These are phyloP conservation scores for Funneliformis mosseae DNA, from an alignment of 192 early-diverging fungal genomes.

Conservation along the genomic window DNA sequence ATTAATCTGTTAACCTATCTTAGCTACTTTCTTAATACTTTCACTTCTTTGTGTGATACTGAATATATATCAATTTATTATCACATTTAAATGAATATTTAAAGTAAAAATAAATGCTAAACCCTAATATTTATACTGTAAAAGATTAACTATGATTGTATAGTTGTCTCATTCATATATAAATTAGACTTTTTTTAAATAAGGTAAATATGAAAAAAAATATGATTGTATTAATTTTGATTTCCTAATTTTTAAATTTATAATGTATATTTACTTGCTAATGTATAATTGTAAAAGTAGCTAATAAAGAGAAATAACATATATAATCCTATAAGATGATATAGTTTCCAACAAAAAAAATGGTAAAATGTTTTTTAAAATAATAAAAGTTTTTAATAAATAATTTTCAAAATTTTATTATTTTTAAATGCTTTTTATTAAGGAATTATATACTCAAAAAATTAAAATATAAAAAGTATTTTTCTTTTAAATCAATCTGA, in stretches of 20 bases:
- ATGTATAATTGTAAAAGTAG: not conserved
- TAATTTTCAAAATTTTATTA: no score
- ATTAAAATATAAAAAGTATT: no score
- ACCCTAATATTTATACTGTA: constrained; percentile 69
- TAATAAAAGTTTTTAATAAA: no score
- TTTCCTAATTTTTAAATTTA: not conserved
- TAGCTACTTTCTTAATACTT: constrained; percentile 52
- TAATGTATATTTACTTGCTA: not conserved
- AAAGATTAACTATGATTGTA: constrained; percentile 81
- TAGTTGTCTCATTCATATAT: constrained; percentile 61
- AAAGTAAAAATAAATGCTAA: no score
- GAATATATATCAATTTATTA: constrained; percentile 42
- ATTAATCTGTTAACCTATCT: constrained; percentile 72
- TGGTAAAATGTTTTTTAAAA: no score
- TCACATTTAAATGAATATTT: constrained; percentile 54
- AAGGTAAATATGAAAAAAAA: constrained; percentile 42
- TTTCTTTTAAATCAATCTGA: no score
- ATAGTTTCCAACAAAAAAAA: no score
- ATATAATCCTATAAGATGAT: constrained; percentile 77
- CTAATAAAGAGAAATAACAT: constrained; percentile 51
- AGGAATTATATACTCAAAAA: no score
- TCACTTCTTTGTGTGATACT: constrained; percentile 55
- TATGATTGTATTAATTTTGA: not conserved
- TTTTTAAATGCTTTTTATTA: no score
- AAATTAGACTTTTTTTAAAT: constrained; percentile 48